Evolutionary conservation across 1,139 yeast genomes (phyloP), one percentile per base, ranked within the genome.

Genomic region (Yamadazyma aaseri): DNA sequence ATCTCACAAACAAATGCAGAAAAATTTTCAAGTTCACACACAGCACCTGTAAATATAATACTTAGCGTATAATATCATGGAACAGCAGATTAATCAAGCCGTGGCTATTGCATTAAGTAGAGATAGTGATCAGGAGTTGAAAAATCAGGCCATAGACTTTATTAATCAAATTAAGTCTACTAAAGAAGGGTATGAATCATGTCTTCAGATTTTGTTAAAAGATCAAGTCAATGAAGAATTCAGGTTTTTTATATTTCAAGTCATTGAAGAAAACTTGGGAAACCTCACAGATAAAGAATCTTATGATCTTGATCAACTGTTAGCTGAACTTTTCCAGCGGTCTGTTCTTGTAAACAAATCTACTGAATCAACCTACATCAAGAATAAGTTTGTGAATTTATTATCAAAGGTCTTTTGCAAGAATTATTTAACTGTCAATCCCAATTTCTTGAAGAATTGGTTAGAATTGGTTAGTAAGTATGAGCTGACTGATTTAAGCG

Each of bases 51-150:
- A n/a, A n/a, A n/a, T n/a, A n/a, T n/a, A n/a, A n/a, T n/a, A 18
- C 9, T 18, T 7, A 17, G 9, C 8, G 6, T 18, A 18, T 15
- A 17, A 10, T 21, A 23, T 35, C 17, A 44, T 46, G 50, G 49
- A 46, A 35, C 46, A 40, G 31, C 50, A 46, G 40, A 85, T 92
- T 55, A 90, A 79, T 60, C 96, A 89, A 66, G 98, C 97, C 31
- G 95, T 92, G 36, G 83, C 80, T 47, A 81, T 90, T 45, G 97
- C 97, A 24, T 77, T 87, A 44, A 80, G 82, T 54, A 86, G 86
- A 31, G 69, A 82, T n/a, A 76, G 85, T 15, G 94, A 86, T 56
- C 65, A 73, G 17, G 63, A 59, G 29, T 65, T 90, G 39, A 84
- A 85, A 52, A 79, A 75, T 46, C 96, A 90, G 68, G 98, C 98